These are phyloP conservation scores for Nakazawaea holstii DNA, from an alignment of 805 yeast species.

Conservation along the genomic window DNA sequence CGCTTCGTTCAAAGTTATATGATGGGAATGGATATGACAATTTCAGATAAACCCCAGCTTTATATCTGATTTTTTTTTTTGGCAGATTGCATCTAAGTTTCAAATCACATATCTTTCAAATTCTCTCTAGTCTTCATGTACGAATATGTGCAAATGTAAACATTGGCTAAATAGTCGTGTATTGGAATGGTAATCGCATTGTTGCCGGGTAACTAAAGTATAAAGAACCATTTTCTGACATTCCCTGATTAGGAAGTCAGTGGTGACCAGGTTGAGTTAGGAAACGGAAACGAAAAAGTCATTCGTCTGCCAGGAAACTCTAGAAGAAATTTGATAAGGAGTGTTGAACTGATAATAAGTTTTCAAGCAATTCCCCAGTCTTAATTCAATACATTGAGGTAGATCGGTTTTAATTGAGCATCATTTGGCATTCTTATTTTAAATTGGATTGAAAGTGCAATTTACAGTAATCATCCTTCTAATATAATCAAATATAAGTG, in stretches of 20 bases:
- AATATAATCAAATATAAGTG: background rate
- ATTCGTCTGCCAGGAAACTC: background rate
- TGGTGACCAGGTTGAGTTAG: background rate
- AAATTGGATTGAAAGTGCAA: background rate
- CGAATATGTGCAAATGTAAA: slow-evolving; percentile 8
- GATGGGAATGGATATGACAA: background rate
- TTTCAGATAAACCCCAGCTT: too few relatives aligned
- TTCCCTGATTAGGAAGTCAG: background rate
- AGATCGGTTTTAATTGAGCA: background rate
- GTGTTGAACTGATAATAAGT: too few relatives aligned
- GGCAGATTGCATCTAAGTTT: background rate
- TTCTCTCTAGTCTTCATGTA: background rate
- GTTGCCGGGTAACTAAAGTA: background rate
- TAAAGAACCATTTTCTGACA: background rate
- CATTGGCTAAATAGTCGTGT: background rate
- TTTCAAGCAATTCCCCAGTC: too few relatives aligned
- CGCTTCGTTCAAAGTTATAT: background rate
- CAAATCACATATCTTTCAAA: background rate
- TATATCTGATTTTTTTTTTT: too few relatives aligned
- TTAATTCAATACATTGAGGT: too few relatives aligned
- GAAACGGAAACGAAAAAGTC: background rate
- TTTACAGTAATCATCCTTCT: background rate
- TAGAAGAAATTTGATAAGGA: background rate
- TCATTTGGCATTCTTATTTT: background rate
- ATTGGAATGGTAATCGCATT: background rate